phyloP scores from a whole-genome alignment of 2,329 filamentous ascomycete species.

The Emmonsiellopsis sp. region DNA sequence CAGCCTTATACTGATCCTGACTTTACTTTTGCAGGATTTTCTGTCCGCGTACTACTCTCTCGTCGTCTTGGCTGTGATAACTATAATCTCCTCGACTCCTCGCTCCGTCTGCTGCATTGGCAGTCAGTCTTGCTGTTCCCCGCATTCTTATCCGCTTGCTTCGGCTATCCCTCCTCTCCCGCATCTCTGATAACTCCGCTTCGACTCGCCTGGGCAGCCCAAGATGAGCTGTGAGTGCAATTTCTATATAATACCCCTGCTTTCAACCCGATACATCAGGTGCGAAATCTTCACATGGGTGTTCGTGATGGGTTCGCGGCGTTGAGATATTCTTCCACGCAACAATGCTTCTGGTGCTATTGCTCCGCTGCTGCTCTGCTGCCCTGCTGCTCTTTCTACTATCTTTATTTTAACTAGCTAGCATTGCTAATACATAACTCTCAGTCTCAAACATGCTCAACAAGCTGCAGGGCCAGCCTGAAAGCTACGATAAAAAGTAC shows the following conservation, averaged over 20 bases:
- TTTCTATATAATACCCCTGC: background rate
- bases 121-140: background rate
- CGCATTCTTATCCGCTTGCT: slow-evolving; percentile 1
- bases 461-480: slow-evolving; percentile 91
- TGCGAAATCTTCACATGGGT: background rate
- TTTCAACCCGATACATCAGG: background rate
- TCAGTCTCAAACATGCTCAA: slow-evolving; percentile 84
- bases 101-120: background rate
- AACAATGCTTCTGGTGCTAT: no score
- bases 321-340: no score
- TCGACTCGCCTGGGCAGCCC: background rate
- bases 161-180: slow-evolving; percentile 1
- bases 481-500: slow-evolving; percentile 98
- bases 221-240: slow-evolving; percentile 19
- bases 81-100: background rate
- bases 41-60: background rate
- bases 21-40: background rate
- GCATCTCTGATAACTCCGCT: background rate
- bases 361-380: no score
- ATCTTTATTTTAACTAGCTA: no score
- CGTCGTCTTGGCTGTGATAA: background rate
- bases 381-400: no score
- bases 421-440: background rate
- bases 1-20: background rate
- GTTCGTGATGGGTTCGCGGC: no score